These are phyloP conservation scores for Mycena citricolor DNA, from an alignment of 1,284 basidiomycete genomes.

Conservation along the genomic window DNA sequence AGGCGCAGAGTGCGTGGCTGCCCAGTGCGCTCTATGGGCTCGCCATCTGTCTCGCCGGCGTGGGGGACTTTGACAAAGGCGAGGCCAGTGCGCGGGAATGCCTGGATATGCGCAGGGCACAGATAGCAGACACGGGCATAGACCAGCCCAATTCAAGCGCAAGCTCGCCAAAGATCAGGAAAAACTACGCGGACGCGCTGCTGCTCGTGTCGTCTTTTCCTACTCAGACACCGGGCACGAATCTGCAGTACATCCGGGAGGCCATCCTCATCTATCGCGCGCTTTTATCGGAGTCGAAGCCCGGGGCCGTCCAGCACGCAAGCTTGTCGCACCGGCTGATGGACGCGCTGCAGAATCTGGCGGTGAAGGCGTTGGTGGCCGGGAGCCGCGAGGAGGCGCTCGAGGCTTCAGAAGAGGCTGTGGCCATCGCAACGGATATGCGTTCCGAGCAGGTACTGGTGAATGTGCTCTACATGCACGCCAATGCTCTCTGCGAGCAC, in stretches of 20 bases:
- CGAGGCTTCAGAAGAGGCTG: slow-evolving; percentile 8
- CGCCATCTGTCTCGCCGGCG: slow-evolving; percentile 11
- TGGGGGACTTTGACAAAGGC: slow-evolving; percentile 7
- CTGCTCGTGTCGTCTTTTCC: slow-evolving; percentile 14
- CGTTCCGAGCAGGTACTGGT: slow-evolving; percentile 6
- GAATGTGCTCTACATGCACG: slow-evolving; percentile 18
- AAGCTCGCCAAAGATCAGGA: slow-evolving; percentile 11
- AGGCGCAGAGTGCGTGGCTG: slow-evolving; percentile 6
- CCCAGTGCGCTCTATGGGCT: slow-evolving; percentile 13
- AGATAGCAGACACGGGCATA: slow-evolving; percentile 8
- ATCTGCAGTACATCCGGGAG: slow-evolving; percentile 8
- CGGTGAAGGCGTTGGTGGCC: slow-evolving; percentile 12
- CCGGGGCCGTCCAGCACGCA: neutral
- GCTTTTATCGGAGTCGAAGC: too few species aligned
- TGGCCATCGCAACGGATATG: slow-evolving; percentile 6
- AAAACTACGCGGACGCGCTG: slow-evolving; percentile 17
- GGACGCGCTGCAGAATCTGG: slow-evolving; percentile 18
- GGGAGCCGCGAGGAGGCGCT: slow-evolving; percentile 13
- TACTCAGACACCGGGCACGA: neutral
- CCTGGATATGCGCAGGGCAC: slow-evolving; percentile 9
- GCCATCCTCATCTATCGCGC: slow-evolving; percentile 8
- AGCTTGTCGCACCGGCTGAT: slow-evolving; percentile 3
- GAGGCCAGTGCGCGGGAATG: slow-evolving; percentile 8
- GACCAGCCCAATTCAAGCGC: too few species aligned
- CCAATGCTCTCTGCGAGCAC: slow-evolving; percentile 11